Evolutionary conservation across 1,284 basidiomycete genomes (phyloP), one percentile per base, ranked within the genome.

Genomic region (Cryptococcus wingfieldii): DNA sequence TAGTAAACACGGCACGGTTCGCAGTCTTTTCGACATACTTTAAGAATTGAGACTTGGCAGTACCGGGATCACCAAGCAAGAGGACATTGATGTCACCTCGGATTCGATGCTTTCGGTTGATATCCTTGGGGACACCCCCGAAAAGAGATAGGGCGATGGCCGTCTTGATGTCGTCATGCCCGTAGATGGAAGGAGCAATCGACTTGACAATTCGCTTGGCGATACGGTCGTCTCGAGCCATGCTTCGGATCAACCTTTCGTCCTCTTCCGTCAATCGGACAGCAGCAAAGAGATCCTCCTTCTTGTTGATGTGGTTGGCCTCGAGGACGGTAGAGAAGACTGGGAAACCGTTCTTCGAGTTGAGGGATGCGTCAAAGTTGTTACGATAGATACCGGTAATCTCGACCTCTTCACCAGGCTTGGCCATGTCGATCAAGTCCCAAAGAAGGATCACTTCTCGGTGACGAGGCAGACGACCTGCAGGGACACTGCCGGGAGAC

Each of bases 11-110:
- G 8, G 94, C 94, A 38, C 96, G 84, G 74, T 89, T 90, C 0
- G 96, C 94, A 0, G 96, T 98, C 81, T 99, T 99, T 75, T 98
- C 95, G 50, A 94, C 90, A 69, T 98, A 99, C 77, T 98, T 98
- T 68, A 99, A 81, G 82, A 99, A 95, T 74, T 99, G 95, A 0
- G 95, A 98, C 78, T 99, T 98, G 63, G 95, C 95, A 12, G 95
- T 98, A 76, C 95, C 95, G 2, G 95, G 95, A 74, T 98, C 95
- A 66, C 95, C 95, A 31, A 98, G 86, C 7, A 99, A 80, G 18
- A 98, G 84, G 2, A 98, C 83, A 69, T 98, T 98, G 76, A 98
- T 98, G 73, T 98, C 95, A 16, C 95, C 95, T 75, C 95, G 87
- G 66, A 98, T 92, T 43, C 90, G 86, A 77, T 92, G 91, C 78